phyloP scores from a whole-genome alignment of 768 basidiomycete species.

The Leccinum olivaceopallidum region DNA sequence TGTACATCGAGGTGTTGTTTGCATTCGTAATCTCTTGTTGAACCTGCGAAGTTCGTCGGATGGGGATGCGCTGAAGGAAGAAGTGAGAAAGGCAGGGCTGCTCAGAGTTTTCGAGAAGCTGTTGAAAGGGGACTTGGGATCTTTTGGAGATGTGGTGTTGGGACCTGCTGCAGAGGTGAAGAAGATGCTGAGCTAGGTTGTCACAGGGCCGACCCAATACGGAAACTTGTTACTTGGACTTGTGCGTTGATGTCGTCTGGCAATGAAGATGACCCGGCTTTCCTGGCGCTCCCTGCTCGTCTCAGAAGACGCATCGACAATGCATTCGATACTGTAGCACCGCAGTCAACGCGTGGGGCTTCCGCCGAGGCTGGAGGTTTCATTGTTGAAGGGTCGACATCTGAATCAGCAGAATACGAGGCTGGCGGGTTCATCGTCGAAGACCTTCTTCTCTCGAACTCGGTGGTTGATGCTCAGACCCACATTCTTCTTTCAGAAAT shows the following conservation, averaged over 20 bases:
- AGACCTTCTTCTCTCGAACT: conserved; percentile 19
- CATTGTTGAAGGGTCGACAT: conserved; percentile 27
- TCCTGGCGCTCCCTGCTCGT: conserved; percentile 40
- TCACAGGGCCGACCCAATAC: background rate
- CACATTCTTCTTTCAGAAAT: conserved; percentile 57
- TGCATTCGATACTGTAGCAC: conserved; percentile 44
- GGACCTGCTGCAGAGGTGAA: conserved; percentile 53
- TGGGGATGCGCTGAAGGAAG: conserved; percentile 46
- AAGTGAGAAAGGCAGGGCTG: conserved; percentile 55
- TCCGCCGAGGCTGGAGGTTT: conserved; percentile 35
- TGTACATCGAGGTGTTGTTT: conserved; percentile 78
- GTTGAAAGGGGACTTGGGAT: conserved; percentile 42
- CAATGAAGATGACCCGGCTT: conserved; percentile 31
- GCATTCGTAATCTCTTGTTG: conserved; percentile 61
- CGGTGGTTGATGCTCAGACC: conserved; percentile 7
- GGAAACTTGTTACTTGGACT: background rate
- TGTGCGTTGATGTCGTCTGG: conserved; percentile 14
- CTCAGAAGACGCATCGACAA: conserved; percentile 51
- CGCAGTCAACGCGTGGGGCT: background rate
- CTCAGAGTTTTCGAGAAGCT: conserved; percentile 50
- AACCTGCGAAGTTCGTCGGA: conserved; percentile 42
- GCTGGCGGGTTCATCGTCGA: conserved; percentile 35
- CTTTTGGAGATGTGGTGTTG: conserved; percentile 40
- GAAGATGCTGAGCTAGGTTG: conserved; percentile 34
- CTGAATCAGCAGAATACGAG: conserved; percentile 17